These are phyloP conservation scores for Hydnomerulius pinastri DNA, from an alignment of 768 basidiomycete species.

Conservation along the genomic window DNA sequence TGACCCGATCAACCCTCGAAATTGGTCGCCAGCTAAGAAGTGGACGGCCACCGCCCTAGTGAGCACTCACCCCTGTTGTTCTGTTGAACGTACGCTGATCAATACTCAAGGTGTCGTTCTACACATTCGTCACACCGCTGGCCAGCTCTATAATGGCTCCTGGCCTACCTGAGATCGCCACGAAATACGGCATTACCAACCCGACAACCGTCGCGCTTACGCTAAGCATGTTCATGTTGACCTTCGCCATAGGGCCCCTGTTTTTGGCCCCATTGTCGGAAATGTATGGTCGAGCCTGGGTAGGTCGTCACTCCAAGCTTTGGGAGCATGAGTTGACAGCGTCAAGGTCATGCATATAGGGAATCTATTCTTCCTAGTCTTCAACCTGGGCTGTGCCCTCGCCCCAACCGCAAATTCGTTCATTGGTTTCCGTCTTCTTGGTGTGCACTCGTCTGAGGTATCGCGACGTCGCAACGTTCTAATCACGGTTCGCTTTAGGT, in stretches of 20 bases:
- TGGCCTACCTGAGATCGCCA: conserved; percentile 56
- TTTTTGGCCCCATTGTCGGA: conserved; percentile 70
- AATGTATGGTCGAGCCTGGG: conserved; percentile 74
- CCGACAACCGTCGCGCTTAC: conserved; percentile 56
- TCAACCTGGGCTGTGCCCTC: conserved; percentile 71
- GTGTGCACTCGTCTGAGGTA: conserved; percentile 40
- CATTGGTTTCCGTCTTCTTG: conserved; percentile 67
- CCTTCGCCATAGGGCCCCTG: conserved; percentile 68
- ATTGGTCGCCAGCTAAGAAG: conserved; percentile 61
- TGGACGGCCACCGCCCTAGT: conserved; percentile 61
- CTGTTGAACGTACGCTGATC: conserved; percentile 19
- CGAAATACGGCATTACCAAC: conserved; percentile 51
- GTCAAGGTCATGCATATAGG: conserved; percentile 62
- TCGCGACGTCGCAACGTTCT: too few species aligned
- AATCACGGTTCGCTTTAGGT: conserved; percentile 38
- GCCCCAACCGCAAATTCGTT: conserved; percentile 56
- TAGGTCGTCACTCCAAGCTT: conserved; percentile 23
- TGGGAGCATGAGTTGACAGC: not conserved
- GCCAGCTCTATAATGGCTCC: conserved; percentile 74
- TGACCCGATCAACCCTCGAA: conserved; percentile 63
- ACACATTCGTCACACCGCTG: conserved; percentile 54
- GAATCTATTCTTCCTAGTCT: conserved; percentile 61
- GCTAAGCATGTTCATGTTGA: conserved; percentile 62
- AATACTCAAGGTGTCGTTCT: conserved; percentile 52
- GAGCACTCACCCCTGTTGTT: conserved; percentile 42